phyloP scores from a whole-genome alignment of 805 yeast species.

The Wickerhamiella cacticola region DNA sequence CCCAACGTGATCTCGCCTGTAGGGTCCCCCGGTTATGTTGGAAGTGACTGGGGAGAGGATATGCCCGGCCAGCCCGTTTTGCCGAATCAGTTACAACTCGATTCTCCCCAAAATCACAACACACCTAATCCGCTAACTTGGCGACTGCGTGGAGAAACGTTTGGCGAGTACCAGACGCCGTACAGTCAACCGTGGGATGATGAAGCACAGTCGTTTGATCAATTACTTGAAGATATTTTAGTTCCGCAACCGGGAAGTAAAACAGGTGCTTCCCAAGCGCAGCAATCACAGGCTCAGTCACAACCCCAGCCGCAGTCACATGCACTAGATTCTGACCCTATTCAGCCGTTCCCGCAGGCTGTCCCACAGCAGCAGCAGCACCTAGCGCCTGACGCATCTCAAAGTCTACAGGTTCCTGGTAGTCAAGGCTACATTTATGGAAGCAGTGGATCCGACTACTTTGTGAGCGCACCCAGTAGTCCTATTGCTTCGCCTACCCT shows the following conservation, averaged over 20 bases:
- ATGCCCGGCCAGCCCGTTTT: neutral
- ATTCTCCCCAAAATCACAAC: neutral
- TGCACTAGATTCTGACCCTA: neutral
- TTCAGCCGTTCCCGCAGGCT: neutral
- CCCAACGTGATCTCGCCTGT: neutral
- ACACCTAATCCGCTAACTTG: neutral
- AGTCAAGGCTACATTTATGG: constrained; percentile 1
- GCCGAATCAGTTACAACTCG: neutral
- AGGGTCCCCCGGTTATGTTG: neutral
- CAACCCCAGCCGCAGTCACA: neutral
- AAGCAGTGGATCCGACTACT: neutral
- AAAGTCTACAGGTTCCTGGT: constrained; percentile 9
- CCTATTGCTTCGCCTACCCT: constrained; percentile 5
- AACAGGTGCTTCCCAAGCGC: too few relatives aligned
- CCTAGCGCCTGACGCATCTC: neutral
- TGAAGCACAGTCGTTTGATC: constrained; percentile 1
- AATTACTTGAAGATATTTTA: neutral
- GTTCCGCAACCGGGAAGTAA: neutral
- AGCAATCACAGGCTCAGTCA: neutral
- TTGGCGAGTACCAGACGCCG: neutral
- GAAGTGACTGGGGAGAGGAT: neutral
- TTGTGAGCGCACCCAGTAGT: constrained; percentile 10
- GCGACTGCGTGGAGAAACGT: neutral
- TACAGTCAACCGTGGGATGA: neutral
- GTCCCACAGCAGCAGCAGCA: neutral